These are phyloP conservation scores for Pilasporangium apinafurcum DNA, from an alignment of 352 stramenopile genomes.

Conservation along the genomic window DNA sequence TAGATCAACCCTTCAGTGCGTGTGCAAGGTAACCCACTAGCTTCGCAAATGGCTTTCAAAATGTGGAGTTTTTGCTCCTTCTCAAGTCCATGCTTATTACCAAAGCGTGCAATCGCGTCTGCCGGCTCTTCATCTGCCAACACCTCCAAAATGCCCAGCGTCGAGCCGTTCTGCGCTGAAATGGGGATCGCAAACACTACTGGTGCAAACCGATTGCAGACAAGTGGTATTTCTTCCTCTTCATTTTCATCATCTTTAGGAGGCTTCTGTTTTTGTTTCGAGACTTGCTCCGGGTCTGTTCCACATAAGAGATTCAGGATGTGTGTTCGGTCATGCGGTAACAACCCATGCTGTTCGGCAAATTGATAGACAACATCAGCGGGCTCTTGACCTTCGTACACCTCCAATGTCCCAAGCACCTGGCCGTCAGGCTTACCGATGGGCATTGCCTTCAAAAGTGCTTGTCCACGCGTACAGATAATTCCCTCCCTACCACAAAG, in stretches of 20 bases:
- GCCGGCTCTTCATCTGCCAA: constrained; percentile 59
- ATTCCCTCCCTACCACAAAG: constrained; percentile 51
- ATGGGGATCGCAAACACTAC: constrained; percentile 56
- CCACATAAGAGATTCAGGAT: constrained; percentile 54
- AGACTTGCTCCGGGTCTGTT: too few relatives aligned
- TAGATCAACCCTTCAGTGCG: constrained; percentile 55
- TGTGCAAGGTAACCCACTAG: constrained; percentile 41
- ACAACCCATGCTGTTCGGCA: constrained; percentile 40
- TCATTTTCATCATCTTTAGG: not conserved
- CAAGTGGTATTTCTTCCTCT: constrained; percentile 12
- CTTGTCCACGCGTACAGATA: constrained; percentile 52
- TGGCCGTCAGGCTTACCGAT: constrained; percentile 22
- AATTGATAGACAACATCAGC: constrained; percentile 70
- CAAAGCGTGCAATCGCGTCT: constrained; percentile 67
- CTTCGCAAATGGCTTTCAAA: constrained; percentile 41
- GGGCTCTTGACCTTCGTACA: constrained; percentile 71
- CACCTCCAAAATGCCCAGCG: constrained; percentile 56
- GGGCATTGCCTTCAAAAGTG: constrained; percentile 38
- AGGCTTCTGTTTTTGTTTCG: too few relatives aligned
- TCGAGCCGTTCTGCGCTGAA: constrained; percentile 46
- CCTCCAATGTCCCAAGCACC: constrained; percentile 32
- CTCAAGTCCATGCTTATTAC: constrained; percentile 56
- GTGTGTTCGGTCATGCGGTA: constrained; percentile 18
- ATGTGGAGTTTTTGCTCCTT: constrained; percentile 55
- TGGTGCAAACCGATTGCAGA: constrained; percentile 53